Evolutionary conservation across 352 stramenopile genomes (phyloP).

Genomic region (Pythium apleroticum): DNA sequence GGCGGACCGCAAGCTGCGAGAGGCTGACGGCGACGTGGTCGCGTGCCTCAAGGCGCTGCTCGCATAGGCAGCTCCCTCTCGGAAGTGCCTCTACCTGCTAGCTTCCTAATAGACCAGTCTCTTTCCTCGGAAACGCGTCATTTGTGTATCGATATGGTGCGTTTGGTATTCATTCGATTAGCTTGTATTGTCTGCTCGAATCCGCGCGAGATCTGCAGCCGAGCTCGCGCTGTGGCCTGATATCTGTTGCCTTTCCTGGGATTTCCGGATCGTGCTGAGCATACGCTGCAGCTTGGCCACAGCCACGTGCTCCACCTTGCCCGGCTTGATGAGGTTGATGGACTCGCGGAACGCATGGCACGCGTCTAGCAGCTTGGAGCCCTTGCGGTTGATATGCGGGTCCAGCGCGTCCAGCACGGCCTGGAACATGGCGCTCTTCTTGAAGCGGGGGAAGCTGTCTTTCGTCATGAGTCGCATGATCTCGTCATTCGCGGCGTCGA

Average conservation of each 20-base stretch:
- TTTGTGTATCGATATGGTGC: slow-evolving; percentile 11
- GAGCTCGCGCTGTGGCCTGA: neutral
- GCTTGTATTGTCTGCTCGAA: slow-evolving; percentile 20
- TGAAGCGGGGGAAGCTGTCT: slow-evolving; percentile 80
- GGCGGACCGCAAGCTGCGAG: slow-evolving; percentile 81
- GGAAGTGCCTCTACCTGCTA: neutral
- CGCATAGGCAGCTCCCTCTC: slow-evolving; percentile 21
- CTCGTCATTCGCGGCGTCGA: slow-evolving; percentile 61
- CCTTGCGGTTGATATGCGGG: slow-evolving; percentile 61
- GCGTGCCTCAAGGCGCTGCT: slow-evolving; percentile 67
- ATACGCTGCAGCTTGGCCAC: slow-evolving; percentile 56
- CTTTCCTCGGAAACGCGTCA: neutral
- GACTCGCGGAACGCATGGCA: slow-evolving; percentile 75
- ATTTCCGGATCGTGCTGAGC: slow-evolving; percentile 69
- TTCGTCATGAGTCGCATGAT: slow-evolving; percentile 84
- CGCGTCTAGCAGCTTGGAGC: slow-evolving; percentile 58
- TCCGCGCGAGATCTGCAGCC: slow-evolving; percentile 7
- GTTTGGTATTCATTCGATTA: slow-evolving; percentile 12
- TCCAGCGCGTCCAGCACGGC: slow-evolving; percentile 63
- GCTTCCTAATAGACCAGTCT: neutral
- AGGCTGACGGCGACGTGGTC: slow-evolving; percentile 72
- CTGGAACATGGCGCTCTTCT: slow-evolving; percentile 70
- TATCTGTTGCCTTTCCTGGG: slow-evolving; percentile 43
- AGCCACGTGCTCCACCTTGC: slow-evolving; percentile 55
- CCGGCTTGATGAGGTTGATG: slow-evolving; percentile 53